phyloP scores from a whole-genome alignment of 306 rosid species.

The Cicer bijugum region DNA sequence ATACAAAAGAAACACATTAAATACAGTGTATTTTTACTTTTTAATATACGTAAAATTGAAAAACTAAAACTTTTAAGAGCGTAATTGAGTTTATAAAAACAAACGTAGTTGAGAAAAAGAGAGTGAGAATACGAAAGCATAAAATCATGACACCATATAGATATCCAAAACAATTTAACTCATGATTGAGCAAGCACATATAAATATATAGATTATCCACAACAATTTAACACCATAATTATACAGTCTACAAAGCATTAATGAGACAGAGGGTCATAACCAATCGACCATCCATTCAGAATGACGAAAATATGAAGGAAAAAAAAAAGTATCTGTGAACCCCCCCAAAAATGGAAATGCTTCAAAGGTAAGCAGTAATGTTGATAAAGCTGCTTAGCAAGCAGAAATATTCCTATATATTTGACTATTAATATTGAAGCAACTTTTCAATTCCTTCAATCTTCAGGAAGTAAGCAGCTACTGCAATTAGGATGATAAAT shows the following conservation, averaged over 20 bases:
- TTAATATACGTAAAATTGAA: no score
- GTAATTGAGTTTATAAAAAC: no score
- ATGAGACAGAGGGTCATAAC: slow-evolving; percentile 29
- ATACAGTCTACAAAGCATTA: slow-evolving; percentile 25
- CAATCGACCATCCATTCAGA: slow-evolving; percentile 2
- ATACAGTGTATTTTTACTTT: no score
- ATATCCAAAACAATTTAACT: background rate
- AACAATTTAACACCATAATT: background rate
- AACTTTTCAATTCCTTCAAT: slow-evolving; percentile 43
- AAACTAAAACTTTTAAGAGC: no score
- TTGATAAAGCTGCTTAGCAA: slow-evolving; percentile 22
- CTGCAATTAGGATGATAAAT: slow-evolving; percentile 65
- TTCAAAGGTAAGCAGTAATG: slow-evolving; percentile 27
- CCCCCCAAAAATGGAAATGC: slow-evolving; percentile 35
- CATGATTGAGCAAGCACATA: background rate
- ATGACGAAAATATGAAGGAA: background rate
- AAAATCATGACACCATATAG: background rate
- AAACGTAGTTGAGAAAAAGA: background rate
- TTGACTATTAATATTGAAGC: slow-evolving; percentile 30
- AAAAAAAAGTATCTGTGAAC: background rate
- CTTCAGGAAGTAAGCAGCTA: slow-evolving; percentile 64
- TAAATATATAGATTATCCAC: background rate
- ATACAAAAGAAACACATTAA: no score
- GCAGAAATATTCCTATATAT: slow-evolving; percentile 7
- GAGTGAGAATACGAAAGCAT: background rate